Conservation (phyloP, 441 rosid genomes). For the Rhodomyrtus psidioides region DNA sequence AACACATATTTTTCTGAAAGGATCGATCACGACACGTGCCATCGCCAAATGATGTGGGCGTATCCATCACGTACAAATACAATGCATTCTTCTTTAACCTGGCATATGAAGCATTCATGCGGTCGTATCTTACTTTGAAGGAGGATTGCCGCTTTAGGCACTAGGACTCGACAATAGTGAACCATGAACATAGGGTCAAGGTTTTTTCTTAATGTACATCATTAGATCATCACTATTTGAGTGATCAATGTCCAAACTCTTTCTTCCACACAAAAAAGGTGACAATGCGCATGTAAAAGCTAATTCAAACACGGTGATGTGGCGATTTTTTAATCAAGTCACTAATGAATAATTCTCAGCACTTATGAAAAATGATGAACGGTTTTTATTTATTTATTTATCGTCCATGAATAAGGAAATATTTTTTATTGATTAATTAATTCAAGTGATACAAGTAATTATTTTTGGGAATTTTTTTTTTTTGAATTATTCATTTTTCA, state of each 20-base stretch:
- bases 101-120: not conserved
- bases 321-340: not conserved
- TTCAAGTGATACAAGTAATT: not conserved
- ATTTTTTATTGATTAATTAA: not conserved
- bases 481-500: not conserved
- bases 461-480: rapidly evolving
- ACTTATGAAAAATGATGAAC: rapidly evolving
- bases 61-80: not conserved
- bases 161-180: rapidly evolving
- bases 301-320: not conserved
- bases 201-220: not conserved
- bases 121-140: not conserved
- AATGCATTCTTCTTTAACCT: not conserved
- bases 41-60: not conserved
- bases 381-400: too few relatives aligned
- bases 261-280: not conserved
- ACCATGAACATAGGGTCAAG: not conserved
- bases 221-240: not conserved
- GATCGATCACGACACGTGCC: too few relatives aligned
- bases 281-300: not conserved
- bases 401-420: not conserved
- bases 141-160: not conserved
- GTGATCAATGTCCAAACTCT: not conserved
- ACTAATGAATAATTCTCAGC: not conserved
- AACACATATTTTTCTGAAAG: too few relatives aligned